A percentile compares a stretch with the other conserved stretches of the same genome.
These are phyloP conservation scores for Eurotiales sp. DNA, from an alignment of 2,329 filamentous ascomycete genomes.

Conservation along the genomic window DNA sequence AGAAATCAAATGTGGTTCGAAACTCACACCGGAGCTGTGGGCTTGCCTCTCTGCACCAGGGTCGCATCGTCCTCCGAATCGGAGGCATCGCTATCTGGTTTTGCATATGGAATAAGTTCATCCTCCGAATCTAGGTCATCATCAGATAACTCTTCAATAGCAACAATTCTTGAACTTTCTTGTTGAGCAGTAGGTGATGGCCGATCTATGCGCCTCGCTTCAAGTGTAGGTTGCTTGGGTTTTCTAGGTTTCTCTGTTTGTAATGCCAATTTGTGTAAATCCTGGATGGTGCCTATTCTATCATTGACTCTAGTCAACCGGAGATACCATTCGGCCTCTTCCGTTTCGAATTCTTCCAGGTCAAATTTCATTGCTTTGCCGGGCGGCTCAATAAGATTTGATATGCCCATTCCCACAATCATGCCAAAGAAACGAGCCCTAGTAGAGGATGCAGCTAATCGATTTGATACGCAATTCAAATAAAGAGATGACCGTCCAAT, in stretches of 20 bases:
- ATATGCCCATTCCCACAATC: constrained; percentile 73
- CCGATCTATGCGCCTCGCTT: background rate
- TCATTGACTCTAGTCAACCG: constrained; percentile 62
- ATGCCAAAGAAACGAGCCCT: constrained; percentile 82
- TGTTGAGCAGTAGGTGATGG: background rate
- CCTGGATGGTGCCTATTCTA: constrained; percentile 54
- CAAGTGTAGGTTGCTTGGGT: constrained; percentile 14
- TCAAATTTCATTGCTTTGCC: constrained; percentile 78
- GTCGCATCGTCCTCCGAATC: constrained; percentile 94
- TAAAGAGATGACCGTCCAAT: constrained; percentile 70
- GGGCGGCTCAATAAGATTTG: constrained; percentile 60
- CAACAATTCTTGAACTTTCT: constrained; percentile 43
- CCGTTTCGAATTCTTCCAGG: constrained; percentile 69
- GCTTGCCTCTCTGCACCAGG: constrained; percentile 76
- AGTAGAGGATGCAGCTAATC: constrained; percentile 71
- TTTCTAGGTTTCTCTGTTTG: constrained; percentile 16
- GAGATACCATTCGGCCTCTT: constrained; percentile 74
- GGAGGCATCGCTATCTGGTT: constrained; percentile 81
- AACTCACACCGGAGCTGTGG: constrained; percentile 69
- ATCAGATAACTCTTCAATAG: constrained; percentile 62
- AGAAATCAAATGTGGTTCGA: background rate
- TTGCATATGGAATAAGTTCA: constrained; percentile 72
- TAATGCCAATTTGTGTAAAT: constrained; percentile 35
- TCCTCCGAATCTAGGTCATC: constrained; percentile 53
- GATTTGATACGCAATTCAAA: constrained; percentile 76